These are phyloP conservation scores for Penicillium sp. DNA, from an alignment of 2,329 filamentous ascomycete genomes.

Conservation along the genomic window DNA sequence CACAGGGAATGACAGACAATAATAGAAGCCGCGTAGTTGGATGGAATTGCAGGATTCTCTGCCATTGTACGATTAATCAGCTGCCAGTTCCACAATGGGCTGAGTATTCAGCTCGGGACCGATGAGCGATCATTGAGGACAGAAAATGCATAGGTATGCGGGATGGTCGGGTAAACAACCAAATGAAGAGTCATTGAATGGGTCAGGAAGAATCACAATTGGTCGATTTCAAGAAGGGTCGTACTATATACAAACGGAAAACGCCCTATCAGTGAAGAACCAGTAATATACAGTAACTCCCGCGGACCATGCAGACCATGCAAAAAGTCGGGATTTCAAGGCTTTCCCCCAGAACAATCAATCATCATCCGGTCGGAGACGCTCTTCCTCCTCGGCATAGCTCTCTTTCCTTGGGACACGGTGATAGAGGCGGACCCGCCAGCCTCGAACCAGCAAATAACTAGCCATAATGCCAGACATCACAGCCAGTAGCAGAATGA, in stretches of 20 bases:
- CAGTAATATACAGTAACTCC: conserved; percentile 9
- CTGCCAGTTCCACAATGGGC: not conserved
- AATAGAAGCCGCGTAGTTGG: not conserved
- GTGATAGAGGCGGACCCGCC: conserved; percentile 24
- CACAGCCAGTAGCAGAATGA: conserved; percentile 17
- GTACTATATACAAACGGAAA: conserved; percentile 8
- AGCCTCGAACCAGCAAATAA: conserved; percentile 21
- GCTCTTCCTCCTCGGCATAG: conserved; percentile 12
- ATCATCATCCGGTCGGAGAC: conserved; percentile 8
- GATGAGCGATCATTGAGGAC: not conserved
- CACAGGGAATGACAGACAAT: not conserved
- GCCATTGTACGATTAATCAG: not conserved
- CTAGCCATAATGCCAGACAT: conserved; percentile 15
- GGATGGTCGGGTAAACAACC: not conserved
- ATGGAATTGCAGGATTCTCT: not conserved
- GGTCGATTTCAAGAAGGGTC: not conserved
- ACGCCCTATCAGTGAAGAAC: conserved; percentile 2
- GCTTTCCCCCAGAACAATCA: conserved; percentile 4
- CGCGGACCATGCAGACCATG: conserved; percentile 4
- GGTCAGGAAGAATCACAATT: not conserved
- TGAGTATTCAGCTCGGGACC: not conserved
- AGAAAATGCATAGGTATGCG: not conserved
- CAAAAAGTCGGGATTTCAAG: not conserved
- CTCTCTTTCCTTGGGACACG: conserved; percentile 12
- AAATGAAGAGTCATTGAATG: not conserved